Conservation (phyloP, 2,329 filamentous ascomycete species). For the Onygenales sp. region DNA sequence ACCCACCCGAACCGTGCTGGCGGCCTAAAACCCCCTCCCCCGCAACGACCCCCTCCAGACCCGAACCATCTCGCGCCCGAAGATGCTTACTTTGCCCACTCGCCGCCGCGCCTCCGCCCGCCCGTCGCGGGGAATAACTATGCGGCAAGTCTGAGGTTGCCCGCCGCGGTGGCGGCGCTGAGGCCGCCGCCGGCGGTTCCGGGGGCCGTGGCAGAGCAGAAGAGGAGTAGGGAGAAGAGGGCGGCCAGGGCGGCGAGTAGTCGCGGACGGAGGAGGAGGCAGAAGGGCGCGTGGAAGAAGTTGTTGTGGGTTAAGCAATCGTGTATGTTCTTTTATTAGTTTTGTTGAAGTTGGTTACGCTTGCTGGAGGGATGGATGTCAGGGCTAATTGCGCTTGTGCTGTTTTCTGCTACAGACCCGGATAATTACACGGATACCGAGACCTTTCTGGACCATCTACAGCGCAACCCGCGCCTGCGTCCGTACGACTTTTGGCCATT, state of each 20-base stretch:
- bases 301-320: conserved; percentile 96
- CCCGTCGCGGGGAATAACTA: conserved; percentile 17
- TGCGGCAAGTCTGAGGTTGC: conserved; percentile 24
- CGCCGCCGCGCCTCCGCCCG: conserved; percentile 47
- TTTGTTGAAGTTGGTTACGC: background rate
- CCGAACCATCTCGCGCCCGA: conserved; percentile 69
- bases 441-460: conserved; percentile 91
- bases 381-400: background rate
- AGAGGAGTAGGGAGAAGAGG: conserved; percentile 4
- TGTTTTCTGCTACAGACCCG: conserved; percentile 52
- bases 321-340: conserved; percentile 45
- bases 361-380: background rate
- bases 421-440: conserved; percentile 98
- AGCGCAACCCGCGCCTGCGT: conserved; percentile 84
- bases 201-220: conserved; percentile 17
- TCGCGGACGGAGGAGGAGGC: conserved; percentile 55
- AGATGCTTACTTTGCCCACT: conserved; percentile 63
- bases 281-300: conserved; percentile 82
- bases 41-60: conserved; percentile 38
- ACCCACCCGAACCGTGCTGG: conserved; percentile 35
- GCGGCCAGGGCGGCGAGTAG: conserved; percentile 38
- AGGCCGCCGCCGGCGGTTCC: conserved; percentile 31
- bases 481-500: conserved; percentile 98
- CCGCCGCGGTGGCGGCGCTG: conserved; percentile 30
- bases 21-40: conserved; percentile 19